phyloP scores from a whole-genome alignment of 2,329 filamentous ascomycete species.

The Talaromyces funiculosus region DNA sequence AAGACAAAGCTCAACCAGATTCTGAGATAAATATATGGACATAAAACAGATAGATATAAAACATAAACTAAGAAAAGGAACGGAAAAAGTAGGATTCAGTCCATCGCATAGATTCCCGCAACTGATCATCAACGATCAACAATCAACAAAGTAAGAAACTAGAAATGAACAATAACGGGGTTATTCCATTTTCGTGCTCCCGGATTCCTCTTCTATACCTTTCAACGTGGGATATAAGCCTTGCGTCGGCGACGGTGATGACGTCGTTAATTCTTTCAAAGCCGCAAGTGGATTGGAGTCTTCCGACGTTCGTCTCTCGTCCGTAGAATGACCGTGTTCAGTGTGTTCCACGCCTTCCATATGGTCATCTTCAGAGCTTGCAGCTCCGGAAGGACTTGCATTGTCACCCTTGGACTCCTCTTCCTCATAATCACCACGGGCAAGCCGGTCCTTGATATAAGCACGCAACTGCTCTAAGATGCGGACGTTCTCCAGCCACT shows the following conservation, averaged over 20 bases:
- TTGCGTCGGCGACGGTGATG: neutral
- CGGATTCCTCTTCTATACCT: conserved; percentile 16
- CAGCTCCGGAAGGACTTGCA: conserved; percentile 11
- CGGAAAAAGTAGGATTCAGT: neutral
- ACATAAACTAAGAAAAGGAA: neutral
- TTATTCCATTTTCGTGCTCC: conserved; percentile 16
- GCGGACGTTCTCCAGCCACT: conserved; percentile 62
- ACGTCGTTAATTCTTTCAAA: neutral
- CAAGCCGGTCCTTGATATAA: conserved; percentile 52
- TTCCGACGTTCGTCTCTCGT: neutral
- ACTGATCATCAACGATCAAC: neutral
- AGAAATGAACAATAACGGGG: neutral
- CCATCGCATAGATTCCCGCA: neutral
- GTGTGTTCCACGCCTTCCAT: conserved; percentile 17
- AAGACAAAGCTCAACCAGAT: neutral
- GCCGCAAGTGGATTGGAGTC: conserved; percentile 5
- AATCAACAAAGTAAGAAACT: neutral
- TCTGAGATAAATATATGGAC: neutral
- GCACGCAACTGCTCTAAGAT: conserved; percentile 56
- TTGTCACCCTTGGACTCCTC: conserved; percentile 16
- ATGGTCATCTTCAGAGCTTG: conserved; percentile 15
- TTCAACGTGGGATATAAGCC: conserved; percentile 22
- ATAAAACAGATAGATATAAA: neutral
- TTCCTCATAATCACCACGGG: conserved; percentile 46
- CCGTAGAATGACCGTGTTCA: neutral